Base-by-base conservation (phyloP, 352 stramenopile species). In the Globisporangium nunn region DNA sequence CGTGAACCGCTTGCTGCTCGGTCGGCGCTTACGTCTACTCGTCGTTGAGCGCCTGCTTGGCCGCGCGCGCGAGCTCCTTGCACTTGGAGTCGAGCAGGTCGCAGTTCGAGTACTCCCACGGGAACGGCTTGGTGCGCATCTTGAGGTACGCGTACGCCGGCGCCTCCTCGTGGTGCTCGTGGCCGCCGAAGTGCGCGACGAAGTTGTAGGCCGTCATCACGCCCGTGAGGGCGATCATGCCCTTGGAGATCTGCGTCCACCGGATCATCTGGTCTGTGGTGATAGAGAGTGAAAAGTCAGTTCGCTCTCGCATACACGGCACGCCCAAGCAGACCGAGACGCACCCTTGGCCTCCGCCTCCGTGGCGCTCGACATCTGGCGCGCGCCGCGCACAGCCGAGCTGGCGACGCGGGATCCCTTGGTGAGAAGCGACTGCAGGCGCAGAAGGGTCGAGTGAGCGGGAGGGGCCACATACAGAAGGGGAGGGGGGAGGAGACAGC, bases 221-320 rank as follows among this genome's bases (percentile, higher is more conserved):
- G n/a, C 61, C 66, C 48, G 68, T 75, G 54, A 87, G 46, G 18
- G 59, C 80, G 45, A 94, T 88, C 78, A 91, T 91, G 56, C 68
- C 81, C 77, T 90, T 88, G 18, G 85, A 94, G 67, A 94, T 92
- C 48, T 82, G 76, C 47, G 59, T 91, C 85, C 85, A 94, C 68
- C 77, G 79, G 61, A 74, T 61, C 85, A 94, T 92, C 74, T 94
- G 85, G 50, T 88, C 79, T 85, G 64, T 47, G 4, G 18, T 0
- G 11, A 3, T 8, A 35, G 39, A 15, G 44, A 10, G 35, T n/a
- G 29, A 47, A 52, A 14, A n/a, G 18, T 46, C 31, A 54, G 47
- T 14, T 7, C 29, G n/a, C 14, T 23, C 11, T 6, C 6, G 29
- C 7, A 17, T 4, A 41, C 15, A 15, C 15, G 4, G 23, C 6